Evolutionary conservation across 805 yeast species (phyloP), one percentile per base, ranked within the genome.

Genomic region (Metschnikowia cerradonensis): DNA sequence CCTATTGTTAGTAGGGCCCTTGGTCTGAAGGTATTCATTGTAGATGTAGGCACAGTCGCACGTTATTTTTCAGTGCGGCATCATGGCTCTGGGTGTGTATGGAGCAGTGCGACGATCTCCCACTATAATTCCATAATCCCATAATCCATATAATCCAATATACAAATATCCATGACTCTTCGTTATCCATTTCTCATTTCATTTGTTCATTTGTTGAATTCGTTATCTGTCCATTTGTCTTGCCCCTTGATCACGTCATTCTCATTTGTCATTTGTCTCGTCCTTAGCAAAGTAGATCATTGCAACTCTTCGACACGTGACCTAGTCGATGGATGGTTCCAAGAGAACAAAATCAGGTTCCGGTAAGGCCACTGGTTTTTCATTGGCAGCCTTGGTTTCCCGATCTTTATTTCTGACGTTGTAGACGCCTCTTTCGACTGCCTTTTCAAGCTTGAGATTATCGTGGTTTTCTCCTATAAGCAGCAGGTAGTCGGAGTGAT

Each of bases 401-500:
- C 35, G 19, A 2, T 36, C 36, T n/a, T 13, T 44, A 30, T 36
- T 37, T 8, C 2, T 19, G 32, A 37, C 42, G 14, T 30, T 37
- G 37, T 30, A 36, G 6, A 37, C 41, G 8, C 48, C 48, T 13
- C n/a, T 35, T 30, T 37, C 48, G 6, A 23, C 19, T n/a, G 15
- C 30, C 20, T 14, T 6, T 7, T 49, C 50, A 15, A 50, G n/a
- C 38, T n/a, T 23, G 14, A 54, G 47, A 33, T 54, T 51, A 15
- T 46, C 38, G 10, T 47, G 51, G 20, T 49, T 42, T 19, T 38
- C 38, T 6, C 60, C 61, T 15, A 56, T 45, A 1, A 59, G 58
- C 17, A 40, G 41, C 26, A 57, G 48, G 46, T 60, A 67, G 34
- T 62, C 61, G 23, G 55, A 52, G 47, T 73, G 77, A 11, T 66